A percentile compares a stretch with the other conserved stretches of the same genome.
Conservation (phyloP, 805 yeast genomes). For the Nakazawaea ishiwadae region DNA sequence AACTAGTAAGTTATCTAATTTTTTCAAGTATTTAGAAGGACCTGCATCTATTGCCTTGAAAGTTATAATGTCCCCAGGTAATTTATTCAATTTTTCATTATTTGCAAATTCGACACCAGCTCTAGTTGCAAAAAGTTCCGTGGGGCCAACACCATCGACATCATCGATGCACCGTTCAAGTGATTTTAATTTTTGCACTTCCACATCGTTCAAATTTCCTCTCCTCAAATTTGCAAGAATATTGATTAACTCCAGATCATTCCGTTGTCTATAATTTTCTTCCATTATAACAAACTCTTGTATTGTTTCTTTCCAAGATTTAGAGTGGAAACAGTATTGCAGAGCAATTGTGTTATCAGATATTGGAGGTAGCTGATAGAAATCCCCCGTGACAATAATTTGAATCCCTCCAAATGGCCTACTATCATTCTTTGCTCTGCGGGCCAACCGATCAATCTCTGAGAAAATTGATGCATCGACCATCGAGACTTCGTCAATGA, state of each 20-base stretch:
- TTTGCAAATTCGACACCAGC: slow-evolving; percentile 81
- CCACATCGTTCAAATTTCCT: slow-evolving; percentile 54
- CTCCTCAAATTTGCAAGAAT: slow-evolving; percentile 77
- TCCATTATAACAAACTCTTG: slow-evolving; percentile 63
- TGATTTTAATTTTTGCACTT: slow-evolving; percentile 41
- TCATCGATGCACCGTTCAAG: slow-evolving; percentile 54
- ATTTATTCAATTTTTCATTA: slow-evolving; percentile 35
- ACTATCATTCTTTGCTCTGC: slow-evolving; percentile 38
- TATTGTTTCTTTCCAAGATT: slow-evolving; percentile 62
- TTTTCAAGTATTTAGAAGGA: slow-evolving; percentile 16
- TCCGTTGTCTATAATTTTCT: slow-evolving; percentile 81
- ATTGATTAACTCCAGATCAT: slow-evolving; percentile 66
- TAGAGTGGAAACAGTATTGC: slow-evolving; percentile 78
- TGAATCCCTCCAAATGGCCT: slow-evolving; percentile 94
- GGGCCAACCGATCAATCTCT: slow-evolving; percentile 68
- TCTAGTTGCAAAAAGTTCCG: slow-evolving; percentile 85
- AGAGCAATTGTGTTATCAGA: no score
- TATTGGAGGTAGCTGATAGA: slow-evolving; percentile 93
- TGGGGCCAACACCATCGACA: slow-evolving; percentile 77
- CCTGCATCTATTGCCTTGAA: slow-evolving; percentile 46
- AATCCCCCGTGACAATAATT: slow-evolving; percentile 87
- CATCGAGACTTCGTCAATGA: slow-evolving; percentile 95
- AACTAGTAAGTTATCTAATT: slow-evolving; percentile 65
- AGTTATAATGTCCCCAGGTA: slow-evolving; percentile 42
- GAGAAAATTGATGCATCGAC: slow-evolving; percentile 74